Evolutionary conservation across 805 yeast genomes (phyloP).

Genomic region (Clavispora vitiphila): DNA sequence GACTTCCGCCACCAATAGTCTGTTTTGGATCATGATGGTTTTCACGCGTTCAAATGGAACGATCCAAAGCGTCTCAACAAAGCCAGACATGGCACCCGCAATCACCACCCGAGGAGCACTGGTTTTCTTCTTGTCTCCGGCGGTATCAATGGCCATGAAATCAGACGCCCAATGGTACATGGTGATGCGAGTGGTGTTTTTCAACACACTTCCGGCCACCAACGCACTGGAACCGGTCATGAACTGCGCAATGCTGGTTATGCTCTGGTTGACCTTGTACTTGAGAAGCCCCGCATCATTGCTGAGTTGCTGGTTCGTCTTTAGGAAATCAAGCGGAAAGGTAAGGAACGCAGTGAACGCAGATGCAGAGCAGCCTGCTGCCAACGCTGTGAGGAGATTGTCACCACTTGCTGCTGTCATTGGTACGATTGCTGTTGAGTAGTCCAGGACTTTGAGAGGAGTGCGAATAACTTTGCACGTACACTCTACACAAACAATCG

Average conservation of each 20-base stretch:
- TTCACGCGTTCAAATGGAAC: constrained; percentile 90
- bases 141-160: constrained; percentile 50
- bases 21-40: constrained; percentile 72
- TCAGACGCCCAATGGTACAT: constrained; percentile 72
- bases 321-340: constrained; percentile 68
- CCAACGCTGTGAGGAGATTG: constrained; percentile 51
- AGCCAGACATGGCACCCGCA: constrained; percentile 82
- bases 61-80: constrained; percentile 73
- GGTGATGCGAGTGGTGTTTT: constrained; percentile 68
- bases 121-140: constrained; percentile 47
- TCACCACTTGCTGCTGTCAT: constrained; percentile 11
- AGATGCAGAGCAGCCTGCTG: constrained; percentile 60
- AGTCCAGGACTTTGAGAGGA: no score
- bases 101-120: constrained; percentile 77
- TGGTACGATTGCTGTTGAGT: constrained; percentile 1
- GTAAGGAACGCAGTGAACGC: constrained; percentile 57
- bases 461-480: no score
- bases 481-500: no score
- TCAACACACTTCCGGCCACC: constrained; percentile 67
- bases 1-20: constrained; percentile 25
- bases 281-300: constrained; percentile 35
- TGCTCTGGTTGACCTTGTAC: constrained; percentile 29
- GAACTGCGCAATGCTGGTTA: constrained; percentile 30
- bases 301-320: constrained; percentile 59
- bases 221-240: constrained; percentile 68